Base-by-base conservation (phyloP, 192 early-diverging fungal genomes). In the Pilobolus umbonatus region DNA sequence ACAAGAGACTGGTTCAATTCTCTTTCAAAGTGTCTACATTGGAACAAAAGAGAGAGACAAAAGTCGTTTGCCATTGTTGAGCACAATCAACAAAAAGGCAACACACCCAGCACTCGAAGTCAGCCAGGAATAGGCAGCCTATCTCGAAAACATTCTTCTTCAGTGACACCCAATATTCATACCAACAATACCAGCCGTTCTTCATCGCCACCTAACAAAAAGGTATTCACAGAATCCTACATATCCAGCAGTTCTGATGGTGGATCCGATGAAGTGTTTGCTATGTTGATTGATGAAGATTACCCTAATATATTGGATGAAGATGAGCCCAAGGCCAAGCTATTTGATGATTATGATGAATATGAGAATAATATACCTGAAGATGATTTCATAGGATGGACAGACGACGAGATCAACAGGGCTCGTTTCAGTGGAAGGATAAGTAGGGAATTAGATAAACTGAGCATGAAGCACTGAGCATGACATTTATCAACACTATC, bases 31-130 rank as follows among this genome's bases (percentile, higher is more conserved):
- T 95, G 89, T 60, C 67, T 98, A 44, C 79, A 84, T 45, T 98
- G 96, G 96, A 98, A 98, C 67, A 85, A 91, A 47, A 78, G 96
- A 19, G 80, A 84, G 66, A 67, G 84, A 17, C 96, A 98, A 75
- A 95, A 93, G 65, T 71, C 80, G 29, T 92, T 90, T 71, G 61
- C 56, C 6, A 71, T 72, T 4, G 66, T 75, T 0, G 77, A 79
- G 9, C 25, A 14, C 1, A 31, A 56, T 56, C 36, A 12, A 5
- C 17, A 15, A 22, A 10, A 42, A 17, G 22, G 43, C 4, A 4
- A 10, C 15, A 39, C 21, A 9, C 22, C 7, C 19, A 1, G 15
- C 28, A 17, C 10, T 19, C 5, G 31, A 30, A 34, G 6, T 56
- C 34, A 30, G 9, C 19, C 12, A 9, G 21, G 15, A 1, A 42